phyloP scores from a whole-genome alignment of 768 basidiomycete genomes.

The Tricholoma hemisulphureum region DNA sequence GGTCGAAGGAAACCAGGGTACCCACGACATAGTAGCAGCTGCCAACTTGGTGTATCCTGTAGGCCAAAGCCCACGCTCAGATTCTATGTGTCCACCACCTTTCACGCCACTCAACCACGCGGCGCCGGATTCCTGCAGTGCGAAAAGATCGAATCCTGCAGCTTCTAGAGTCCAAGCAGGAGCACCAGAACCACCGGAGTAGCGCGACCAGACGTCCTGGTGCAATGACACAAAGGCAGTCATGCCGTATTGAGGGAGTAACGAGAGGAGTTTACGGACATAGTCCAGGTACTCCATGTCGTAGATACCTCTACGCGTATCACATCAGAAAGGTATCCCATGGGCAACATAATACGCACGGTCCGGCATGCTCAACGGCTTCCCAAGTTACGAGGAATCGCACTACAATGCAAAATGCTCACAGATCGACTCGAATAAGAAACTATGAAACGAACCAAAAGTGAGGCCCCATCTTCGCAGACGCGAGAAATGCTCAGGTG shows the following conservation, averaged over 20 bases:
- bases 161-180: conserved; percentile 93
- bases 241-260: conserved; percentile 72
- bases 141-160: conserved; percentile 80
- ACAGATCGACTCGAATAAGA: background rate
- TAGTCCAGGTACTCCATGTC: conserved; percentile 84
- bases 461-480: conserved; percentile 85
- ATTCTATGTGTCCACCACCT: conserved; percentile 71
- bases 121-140: conserved; percentile 78
- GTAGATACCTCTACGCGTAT: conserved; percentile 64
- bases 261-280: conserved; percentile 61
- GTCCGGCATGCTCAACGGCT: conserved; percentile 90
- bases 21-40: conserved; percentile 87
- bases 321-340: background rate
- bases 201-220: conserved; percentile 96
- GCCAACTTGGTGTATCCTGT: conserved; percentile 92
- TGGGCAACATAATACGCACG: conserved; percentile 51
- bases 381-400: conserved; percentile 97
- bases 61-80: conserved; percentile 86
- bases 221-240: conserved; percentile 79
- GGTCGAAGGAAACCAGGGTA: background rate
- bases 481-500: conserved; percentile 78
- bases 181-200: conserved; percentile 92
- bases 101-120: conserved; percentile 85
- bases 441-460: conserved; percentile 56
- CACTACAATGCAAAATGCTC: conserved; percentile 44